Percentiles rank a stretch among this genome's conserved stretches.
Conservation (phyloP, 306 rosid species). For the Prunus persica region Prunus_persica_NCBIv2 NC_034009.1:31311501-31312000, state of each 20-base stretch:
- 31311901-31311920: conserved; percentile 24
- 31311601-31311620: too few relatives aligned
- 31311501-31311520: background rate
- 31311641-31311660: too few relatives aligned
- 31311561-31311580: background rate
- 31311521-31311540: background rate
- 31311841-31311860: background rate
- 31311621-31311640: too few relatives aligned
- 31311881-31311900: conserved; percentile 48
- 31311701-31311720: too few relatives aligned
- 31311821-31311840: conserved; percentile 2
- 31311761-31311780: too few relatives aligned
- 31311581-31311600: background rate
- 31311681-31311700: too few relatives aligned
- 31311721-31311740: too few relatives aligned
- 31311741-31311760: too few relatives aligned
- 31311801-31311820: background rate
- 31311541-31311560: background rate
- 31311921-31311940: conserved; percentile 34
- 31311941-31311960: conserved; percentile 22
- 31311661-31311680: too few relatives aligned
- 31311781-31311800: too few relatives aligned
- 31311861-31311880: background rate
- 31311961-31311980: conserved; percentile 13
- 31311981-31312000: conserved; percentile 10